Evolutionary conservation across 768 basidiomycete species (phyloP).

Genomic region (Filobasidium floriforme): DNA sequence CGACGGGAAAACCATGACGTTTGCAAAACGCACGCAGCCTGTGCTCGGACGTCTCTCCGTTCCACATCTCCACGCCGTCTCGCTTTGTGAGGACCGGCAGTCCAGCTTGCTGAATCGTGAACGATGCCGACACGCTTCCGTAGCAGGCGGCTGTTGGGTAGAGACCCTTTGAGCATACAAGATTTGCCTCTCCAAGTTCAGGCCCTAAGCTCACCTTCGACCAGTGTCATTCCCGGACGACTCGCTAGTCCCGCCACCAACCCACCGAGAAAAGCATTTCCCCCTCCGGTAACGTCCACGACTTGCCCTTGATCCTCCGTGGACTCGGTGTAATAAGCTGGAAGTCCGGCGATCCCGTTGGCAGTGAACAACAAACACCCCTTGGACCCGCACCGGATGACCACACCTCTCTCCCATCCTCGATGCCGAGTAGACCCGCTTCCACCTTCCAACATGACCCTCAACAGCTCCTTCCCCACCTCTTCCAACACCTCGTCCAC

Average conservation of each 20-base stretch:
- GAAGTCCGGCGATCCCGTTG: background rate
- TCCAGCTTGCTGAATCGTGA: too few species aligned
- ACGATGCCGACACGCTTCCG: too few species aligned
- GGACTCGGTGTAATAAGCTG: conserved; percentile 2
- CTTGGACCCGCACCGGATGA: conserved; percentile 13
- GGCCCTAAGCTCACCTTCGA: too few species aligned
- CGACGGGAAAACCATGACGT: too few species aligned
- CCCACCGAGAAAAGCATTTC: conserved; percentile 80
- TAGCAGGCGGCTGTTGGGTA: too few species aligned
- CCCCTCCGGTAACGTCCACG: conserved; percentile 55
- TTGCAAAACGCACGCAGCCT: too few species aligned
- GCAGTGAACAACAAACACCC: conserved; percentile 10
- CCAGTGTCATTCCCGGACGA: too few species aligned
- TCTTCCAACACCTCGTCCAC: conserved; percentile 7
- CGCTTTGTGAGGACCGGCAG: too few species aligned
- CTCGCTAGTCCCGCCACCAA: conserved; percentile 61
- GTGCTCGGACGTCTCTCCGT: too few species aligned
- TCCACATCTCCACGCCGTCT: too few species aligned
- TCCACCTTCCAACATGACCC: background rate
- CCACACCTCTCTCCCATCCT: conserved; percentile 17
- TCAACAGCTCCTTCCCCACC: background rate
- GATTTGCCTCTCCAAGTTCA: too few species aligned
- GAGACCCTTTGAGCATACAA: too few species aligned
- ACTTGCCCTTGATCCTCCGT: conserved; percentile 7
- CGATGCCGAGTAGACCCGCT: background rate